Percentiles rank a stretch among this genome's conserved stretches.
Conservation (phyloP, 2,329 filamentous ascomycete genomes). For the Penicillium sp. region DNA sequence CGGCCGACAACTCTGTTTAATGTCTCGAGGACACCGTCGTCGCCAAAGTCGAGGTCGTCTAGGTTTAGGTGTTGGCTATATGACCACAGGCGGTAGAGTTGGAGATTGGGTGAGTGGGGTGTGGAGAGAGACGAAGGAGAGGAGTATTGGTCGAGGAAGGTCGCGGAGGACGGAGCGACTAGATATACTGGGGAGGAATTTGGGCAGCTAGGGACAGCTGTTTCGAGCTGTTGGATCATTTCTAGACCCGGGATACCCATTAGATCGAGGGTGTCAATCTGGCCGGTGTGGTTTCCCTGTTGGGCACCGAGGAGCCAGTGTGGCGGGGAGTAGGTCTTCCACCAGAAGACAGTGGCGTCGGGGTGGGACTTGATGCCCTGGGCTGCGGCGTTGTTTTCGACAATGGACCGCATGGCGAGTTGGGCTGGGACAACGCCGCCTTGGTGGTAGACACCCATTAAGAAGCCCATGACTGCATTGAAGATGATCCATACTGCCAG, state of each 20-base stretch:
- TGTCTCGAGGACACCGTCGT: conserved; percentile 49
- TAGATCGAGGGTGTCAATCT: conserved; percentile 47
- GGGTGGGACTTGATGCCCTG: conserved; percentile 24
- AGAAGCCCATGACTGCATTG: conserved; percentile 48
- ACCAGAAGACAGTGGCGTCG: conserved; percentile 50
- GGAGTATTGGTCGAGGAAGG: conserved; percentile 42
- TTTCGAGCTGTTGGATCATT: conserved; percentile 41
- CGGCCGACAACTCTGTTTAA: conserved; percentile 48
- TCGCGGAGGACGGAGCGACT: conserved; percentile 48
- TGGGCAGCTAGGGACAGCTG: conserved; percentile 33
- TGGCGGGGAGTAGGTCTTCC: conserved; percentile 57
- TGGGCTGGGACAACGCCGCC: conserved; percentile 54
- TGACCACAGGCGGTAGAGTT: conserved; percentile 44
- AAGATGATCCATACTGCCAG: conserved; percentile 50
- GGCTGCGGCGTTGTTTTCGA: conserved; percentile 28
- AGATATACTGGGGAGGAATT: conserved; percentile 37
- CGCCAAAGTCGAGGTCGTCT: conserved; percentile 53
- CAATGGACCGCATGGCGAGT: conserved; percentile 44
- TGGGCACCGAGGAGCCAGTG: conserved; percentile 50
- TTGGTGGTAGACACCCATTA: conserved; percentile 57
- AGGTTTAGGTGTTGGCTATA: conserved; percentile 51
- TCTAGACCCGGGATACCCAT: conserved; percentile 49
- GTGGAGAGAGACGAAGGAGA: conserved; percentile 6
- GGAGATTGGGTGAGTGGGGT: conserved; percentile 23
- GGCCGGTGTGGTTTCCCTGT: conserved; percentile 26